Evolutionary conservation across 768 basidiomycete species (phyloP).

Genomic region (Nidularia sp.): DNA sequence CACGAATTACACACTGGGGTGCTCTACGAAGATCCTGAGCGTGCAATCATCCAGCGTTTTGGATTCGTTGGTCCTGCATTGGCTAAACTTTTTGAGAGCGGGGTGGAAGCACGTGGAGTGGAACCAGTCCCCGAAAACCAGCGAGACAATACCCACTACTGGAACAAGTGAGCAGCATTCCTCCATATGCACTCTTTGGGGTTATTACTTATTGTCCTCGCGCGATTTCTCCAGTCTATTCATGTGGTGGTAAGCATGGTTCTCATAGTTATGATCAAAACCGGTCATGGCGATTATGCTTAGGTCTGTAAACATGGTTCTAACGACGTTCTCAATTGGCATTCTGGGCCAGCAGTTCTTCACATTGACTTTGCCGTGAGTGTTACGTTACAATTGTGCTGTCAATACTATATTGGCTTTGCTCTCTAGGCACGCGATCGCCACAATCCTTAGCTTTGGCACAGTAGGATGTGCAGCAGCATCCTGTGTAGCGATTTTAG

Average conservation of each 20-base stretch:
- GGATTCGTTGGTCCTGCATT: not conserved
- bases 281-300: not conserved
- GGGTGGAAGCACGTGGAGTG: not conserved
- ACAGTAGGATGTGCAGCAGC: not conserved
- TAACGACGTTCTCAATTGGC: not conserved
- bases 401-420: not conserved
- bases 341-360: not conserved
- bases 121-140: not conserved
- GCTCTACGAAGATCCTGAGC: not conserved
- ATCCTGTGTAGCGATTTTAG: not conserved
- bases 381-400: not conserved
- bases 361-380: not conserved
- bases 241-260: not conserved
- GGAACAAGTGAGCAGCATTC: not conserved
- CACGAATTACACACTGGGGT: not conserved
- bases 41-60: not conserved
- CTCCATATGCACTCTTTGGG: not conserved
- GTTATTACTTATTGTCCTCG: not conserved
- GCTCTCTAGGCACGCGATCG: not conserved
- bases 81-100: not conserved
- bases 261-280: not conserved
- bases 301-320: not conserved
- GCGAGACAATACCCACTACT: not conserved
- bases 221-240: not conserved
- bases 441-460: not conserved